Evolutionary conservation across 768 basidiomycete genomes (phyloP), one percentile per base, ranked within the genome.

Genomic region (Suillus fuscotomentosus): DNA sequence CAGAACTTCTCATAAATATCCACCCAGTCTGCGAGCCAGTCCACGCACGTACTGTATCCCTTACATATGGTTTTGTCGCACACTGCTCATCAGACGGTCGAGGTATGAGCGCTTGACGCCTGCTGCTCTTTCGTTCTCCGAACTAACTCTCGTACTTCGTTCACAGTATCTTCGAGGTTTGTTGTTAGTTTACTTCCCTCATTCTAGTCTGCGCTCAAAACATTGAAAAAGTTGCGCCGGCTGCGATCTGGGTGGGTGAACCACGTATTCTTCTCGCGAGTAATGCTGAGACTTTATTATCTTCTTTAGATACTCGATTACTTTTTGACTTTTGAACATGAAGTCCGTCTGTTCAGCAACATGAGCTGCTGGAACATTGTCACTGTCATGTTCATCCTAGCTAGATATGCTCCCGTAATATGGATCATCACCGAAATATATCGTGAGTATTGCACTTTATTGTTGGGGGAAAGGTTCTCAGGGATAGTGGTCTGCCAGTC

Each of bases 91-190:
- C 62, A 66, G n/a, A 63, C 60, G 9, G 55, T 60, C 24, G 63
- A 63, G 41, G 65, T 63, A 54, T 22, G 65, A 54, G 39, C 38
- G 9, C 24, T 24, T 57, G 11, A 6, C 15, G 10, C 27, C n/a
- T 13, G 34, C 20, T 27, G 34, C 20, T 27, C 24, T 24, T 50
- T 3, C 22, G 36, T 63, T 7, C 17, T 63, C 22, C 20, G 4
- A 17, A 41, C 15, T 15, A 15, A 17, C 14, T 47, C 22, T 41
- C 39, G 7, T 31, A 31, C 31, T 31, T 31, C 31, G 31, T 31
- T 31, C 15, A 9, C 62, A 66, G 65, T 66, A 66, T 34, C 63
- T 47, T 45, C 54, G 65, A 66, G 62, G 65, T 66, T 63, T 22
- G 45, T 34, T 5, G 5, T 11, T 34, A 11, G 10, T 64, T 38